Conservation (phyloP, 768 basidiomycete genomes). For the Tulasnella sp. region DNA sequence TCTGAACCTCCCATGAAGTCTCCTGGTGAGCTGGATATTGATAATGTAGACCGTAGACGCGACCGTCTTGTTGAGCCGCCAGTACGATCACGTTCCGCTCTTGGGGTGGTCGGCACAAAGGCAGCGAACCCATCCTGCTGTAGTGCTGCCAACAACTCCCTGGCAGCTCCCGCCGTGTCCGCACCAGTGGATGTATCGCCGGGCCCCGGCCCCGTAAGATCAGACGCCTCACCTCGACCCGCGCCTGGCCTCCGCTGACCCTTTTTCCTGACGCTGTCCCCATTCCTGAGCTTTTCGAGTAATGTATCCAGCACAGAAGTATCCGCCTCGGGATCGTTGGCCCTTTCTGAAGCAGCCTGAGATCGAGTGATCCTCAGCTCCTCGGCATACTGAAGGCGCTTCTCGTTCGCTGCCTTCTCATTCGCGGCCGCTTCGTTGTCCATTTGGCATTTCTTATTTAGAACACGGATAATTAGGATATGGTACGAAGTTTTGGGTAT, state of each 20-base stretch:
- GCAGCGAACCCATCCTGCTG: conserved; percentile 56
- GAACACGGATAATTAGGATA: neutral
- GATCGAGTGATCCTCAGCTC: conserved; percentile 45
- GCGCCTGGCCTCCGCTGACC: conserved; percentile 11
- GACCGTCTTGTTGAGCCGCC: neutral
- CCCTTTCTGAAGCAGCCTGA: conserved; percentile 27
- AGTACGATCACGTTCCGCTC: neutral
- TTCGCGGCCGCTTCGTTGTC: conserved; percentile 70
- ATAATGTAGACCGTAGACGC: neutral
- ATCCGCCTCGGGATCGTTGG: conserved; percentile 43
- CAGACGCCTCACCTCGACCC: conserved; percentile 29
- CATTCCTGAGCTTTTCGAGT: conserved; percentile 59
- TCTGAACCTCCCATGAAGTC: neutral
- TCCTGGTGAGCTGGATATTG: conserved; percentile 4
- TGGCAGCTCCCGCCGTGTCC: conserved; percentile 51
- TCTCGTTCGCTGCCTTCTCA: conserved; percentile 55
- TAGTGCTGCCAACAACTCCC: conserved; percentile 64
- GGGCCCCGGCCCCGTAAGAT: conserved; percentile 30
- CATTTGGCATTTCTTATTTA: conserved; percentile 66
- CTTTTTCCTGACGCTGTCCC: conserved; percentile 39
- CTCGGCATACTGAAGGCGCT: conserved; percentile 56
- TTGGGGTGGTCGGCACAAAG: conserved; percentile 1
- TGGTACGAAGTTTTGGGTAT: neutral
- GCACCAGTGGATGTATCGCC: conserved; percentile 28
- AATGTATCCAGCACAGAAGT: conserved; percentile 53